These are phyloP conservation scores for Penicillium egyptiacum DNA, from an alignment of 495 filamentous ascomycete genomes.

Conservation along the genomic window DNA sequence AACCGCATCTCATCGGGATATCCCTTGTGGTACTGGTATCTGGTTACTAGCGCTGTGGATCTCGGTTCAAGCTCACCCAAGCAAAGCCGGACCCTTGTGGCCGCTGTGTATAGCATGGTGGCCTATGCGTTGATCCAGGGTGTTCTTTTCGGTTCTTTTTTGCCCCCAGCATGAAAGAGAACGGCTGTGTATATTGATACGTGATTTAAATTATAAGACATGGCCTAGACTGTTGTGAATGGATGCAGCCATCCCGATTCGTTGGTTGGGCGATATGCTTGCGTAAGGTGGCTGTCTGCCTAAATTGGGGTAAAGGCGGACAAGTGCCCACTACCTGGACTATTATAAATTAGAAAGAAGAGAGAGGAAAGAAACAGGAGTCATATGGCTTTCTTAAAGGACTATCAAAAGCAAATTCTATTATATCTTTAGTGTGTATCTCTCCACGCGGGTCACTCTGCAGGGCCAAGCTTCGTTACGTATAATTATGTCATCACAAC, in stretches of 20 bases:
- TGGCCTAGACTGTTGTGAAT: not conserved
- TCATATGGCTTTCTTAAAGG: not conserved
- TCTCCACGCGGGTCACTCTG: not conserved
- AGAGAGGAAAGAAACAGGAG: not conserved
- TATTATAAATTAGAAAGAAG: not conserved
- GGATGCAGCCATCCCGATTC: not conserved
- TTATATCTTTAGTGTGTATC: not conserved
- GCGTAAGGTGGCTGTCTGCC: slow-evolving; percentile 19
- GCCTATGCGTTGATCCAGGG: slow-evolving; percentile 81
- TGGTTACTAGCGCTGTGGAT: slow-evolving; percentile 48
- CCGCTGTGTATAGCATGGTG: slow-evolving; percentile 65
- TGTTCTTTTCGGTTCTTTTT: slow-evolving; percentile 83
- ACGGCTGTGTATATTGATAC: slow-evolving; percentile 2
- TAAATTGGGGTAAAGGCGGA: slow-evolving; percentile 11
- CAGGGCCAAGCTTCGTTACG: slow-evolving; percentile 26
- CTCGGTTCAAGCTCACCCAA: slow-evolving; percentile 21
- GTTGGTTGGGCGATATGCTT: slow-evolving; percentile 8
- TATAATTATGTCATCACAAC: slow-evolving; percentile 48
- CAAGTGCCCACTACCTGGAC: not conserved
- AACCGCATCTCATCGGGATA: slow-evolving; percentile 86
- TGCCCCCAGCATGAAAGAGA: slow-evolving; percentile 72
- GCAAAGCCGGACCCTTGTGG: slow-evolving; percentile 22
- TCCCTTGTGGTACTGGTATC: slow-evolving; percentile 85
- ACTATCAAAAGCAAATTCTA: not conserved
- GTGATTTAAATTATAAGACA: not conserved